phyloP scores from a whole-genome alignment of 768 basidiomycete genomes.

The Amanita phalloides region DNA sequence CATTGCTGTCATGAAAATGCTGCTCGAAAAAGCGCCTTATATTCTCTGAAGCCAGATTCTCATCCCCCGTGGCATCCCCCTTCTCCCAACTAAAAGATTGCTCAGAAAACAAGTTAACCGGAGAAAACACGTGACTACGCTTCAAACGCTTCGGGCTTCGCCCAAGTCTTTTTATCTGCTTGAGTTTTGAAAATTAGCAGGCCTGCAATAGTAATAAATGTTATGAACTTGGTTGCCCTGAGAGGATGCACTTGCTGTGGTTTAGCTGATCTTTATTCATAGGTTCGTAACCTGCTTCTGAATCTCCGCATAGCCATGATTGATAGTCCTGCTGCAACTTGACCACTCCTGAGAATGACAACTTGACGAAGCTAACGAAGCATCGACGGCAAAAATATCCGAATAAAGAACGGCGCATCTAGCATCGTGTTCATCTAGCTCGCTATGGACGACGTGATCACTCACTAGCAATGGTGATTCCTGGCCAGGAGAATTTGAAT shows the following conservation, averaged over 20 bases:
- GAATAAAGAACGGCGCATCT: slow-evolving; percentile 71
- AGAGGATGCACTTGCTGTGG: slow-evolving; percentile 21
- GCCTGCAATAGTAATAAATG: slow-evolving; percentile 21
- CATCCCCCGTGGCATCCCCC: slow-evolving; percentile 55
- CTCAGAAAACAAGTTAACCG: background rate
- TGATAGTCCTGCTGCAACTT: slow-evolving; percentile 59
- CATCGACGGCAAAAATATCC: slow-evolving; percentile 77
- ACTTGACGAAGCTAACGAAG: slow-evolving; percentile 61
- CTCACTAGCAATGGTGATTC: slow-evolving; percentile 23
- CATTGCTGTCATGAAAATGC: slow-evolving; percentile 68
- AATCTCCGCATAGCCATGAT: slow-evolving; percentile 46
- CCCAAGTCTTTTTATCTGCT: slow-evolving; percentile 56
- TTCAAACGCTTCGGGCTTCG: slow-evolving; percentile 48
- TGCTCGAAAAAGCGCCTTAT: slow-evolving; percentile 78
- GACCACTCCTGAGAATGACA: slow-evolving; percentile 64
- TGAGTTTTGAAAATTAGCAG: slow-evolving; percentile 50
- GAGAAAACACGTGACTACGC: slow-evolving; percentile 24
- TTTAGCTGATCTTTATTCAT: slow-evolving; percentile 43
- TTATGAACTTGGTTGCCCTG: background rate
- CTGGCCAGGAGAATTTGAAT: slow-evolving; percentile 10
- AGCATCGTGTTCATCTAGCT: background rate
- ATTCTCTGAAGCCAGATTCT: slow-evolving; percentile 57
- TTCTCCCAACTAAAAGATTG: slow-evolving; percentile 49
- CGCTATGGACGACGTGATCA: background rate
- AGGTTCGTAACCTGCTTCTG: slow-evolving; percentile 34